Percentiles rank a stretch among this genome's conserved stretches.
Conservation (phyloP, 2,329 filamentous ascomycete species). For the Pseudopithomyces chartarum region DNA sequence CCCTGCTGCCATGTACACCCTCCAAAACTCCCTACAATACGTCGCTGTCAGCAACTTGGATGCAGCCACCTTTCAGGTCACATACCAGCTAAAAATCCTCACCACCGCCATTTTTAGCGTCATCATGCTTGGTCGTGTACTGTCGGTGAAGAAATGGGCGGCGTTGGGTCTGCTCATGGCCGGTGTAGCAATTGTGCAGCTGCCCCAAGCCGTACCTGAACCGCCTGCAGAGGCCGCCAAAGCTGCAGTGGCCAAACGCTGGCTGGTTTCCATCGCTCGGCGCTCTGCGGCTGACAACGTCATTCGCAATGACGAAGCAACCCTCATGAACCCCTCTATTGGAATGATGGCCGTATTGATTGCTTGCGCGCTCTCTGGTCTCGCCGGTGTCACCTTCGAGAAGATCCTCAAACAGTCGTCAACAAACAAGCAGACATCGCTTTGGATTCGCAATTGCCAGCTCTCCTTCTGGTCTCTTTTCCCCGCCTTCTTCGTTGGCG, state of each 20-base stretch:
- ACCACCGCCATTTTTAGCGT: constrained; percentile 89
- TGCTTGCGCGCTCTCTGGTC: constrained; percentile 78
- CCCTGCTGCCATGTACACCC: constrained; percentile 83
- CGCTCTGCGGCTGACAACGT: constrained; percentile 86
- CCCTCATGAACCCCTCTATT: constrained; percentile 75
- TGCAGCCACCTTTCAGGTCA: constrained; percentile 89
- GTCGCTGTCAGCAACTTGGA: constrained; percentile 89
- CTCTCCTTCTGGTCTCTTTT: constrained; percentile 93
- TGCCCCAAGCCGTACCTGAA: constrained; percentile 66
- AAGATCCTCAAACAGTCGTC: constrained; percentile 89
- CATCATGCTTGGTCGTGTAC: constrained; percentile 70
- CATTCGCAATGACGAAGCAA: constrained; percentile 68
- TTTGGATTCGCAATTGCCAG: constrained; percentile 96
- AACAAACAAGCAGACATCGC: constrained; percentile 67
- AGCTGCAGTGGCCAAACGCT: constrained; percentile 43
- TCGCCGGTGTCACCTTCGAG: constrained; percentile 87
- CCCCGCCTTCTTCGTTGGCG: constrained; percentile 82
- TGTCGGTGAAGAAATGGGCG: constrained; percentile 78
- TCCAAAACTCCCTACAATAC: constrained; percentile 94
- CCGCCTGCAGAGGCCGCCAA: constrained; percentile 65
- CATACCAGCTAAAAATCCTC: constrained; percentile 93
- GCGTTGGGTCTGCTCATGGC: constrained; percentile 78
- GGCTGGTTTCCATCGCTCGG: constrained; percentile 55
- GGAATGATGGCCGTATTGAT: constrained; percentile 79
- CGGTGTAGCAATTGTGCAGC: constrained; percentile 83